Base-by-base conservation (phyloP, 805 yeast species). In the Candida chauliodis region DNA sequence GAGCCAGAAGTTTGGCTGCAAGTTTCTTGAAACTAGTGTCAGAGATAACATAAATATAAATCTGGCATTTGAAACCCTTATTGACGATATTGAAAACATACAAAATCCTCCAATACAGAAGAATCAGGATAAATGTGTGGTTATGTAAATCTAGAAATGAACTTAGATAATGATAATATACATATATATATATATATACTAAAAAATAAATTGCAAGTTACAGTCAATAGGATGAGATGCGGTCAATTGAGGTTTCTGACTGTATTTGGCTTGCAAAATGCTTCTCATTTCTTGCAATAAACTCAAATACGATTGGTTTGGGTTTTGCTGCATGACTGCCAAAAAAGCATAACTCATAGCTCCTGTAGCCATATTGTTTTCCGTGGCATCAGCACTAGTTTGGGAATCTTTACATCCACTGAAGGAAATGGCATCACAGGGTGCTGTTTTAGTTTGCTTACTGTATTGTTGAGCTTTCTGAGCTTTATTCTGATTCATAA, bases 321-420 rank as follows among this genome's bases (percentile, higher is more conserved):
- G 81, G 51, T 78, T 76, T 34, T 69, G 63, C 18, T 62, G 50
- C 66, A 86, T 61, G 7, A 84, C 90, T 43, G 71, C 68, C 32
- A 84, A 69, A 51, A 87, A 84, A 1, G 95, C 82, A 62, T 78
- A 84, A 17, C 89, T 81, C 85, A 86, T 81, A 3, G 95, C 95
- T 41, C 95, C 95, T 0, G 93, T 84, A 29, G 79, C 75, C 9
- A 59, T 62, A 19, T 90, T 89, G 26, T 76, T 79, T 53, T 82
- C 87, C 15, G 65, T 67, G 0, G 95, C 84, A 58, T 86, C 95
- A 5, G 95, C 95, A 40, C 58, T 51, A 8, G 95, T 86, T 61
- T 86, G 95, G 37, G 76, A 71, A 59, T 86, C 95, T 55, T 83
- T 84, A 48, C 95, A 87, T 4, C 95, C 95, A 3, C 88, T 79